Conservation (phyloP, 176 grass and related monocot species). For the Triticum urartu region DNA sequence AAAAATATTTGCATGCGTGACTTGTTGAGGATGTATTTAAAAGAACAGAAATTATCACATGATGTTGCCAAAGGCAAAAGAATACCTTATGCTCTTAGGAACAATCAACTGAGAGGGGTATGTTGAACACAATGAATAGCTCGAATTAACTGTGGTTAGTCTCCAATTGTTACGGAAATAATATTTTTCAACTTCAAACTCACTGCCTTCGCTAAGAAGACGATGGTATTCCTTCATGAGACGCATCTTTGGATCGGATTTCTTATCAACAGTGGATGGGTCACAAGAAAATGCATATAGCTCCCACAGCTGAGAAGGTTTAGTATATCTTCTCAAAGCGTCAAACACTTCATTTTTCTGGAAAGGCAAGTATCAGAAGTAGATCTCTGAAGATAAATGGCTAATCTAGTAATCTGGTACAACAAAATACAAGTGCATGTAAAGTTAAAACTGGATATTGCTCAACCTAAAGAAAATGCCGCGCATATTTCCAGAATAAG, state of each 20-base stretch:
- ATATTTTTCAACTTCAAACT: constrained; percentile 35
- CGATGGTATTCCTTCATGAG: constrained; percentile 77
- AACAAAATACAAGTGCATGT: constrained; percentile 21
- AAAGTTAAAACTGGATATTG: constrained; percentile 9
- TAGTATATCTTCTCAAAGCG: constrained; percentile 66
- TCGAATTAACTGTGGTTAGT: constrained; percentile 71
- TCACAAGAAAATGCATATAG: constrained; percentile 84
- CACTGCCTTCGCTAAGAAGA: constrained; percentile 51
- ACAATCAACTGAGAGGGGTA: constrained; percentile 85
- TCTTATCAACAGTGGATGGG: constrained; percentile 60
- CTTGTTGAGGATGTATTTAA: constrained; percentile 24
- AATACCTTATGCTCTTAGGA: constrained; percentile 82
- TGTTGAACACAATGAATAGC: constrained; percentile 86
- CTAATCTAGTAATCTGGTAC: background rate
- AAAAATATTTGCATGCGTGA: constrained; percentile 20
- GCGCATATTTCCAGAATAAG: background rate
- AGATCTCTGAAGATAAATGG: constrained; percentile 28
- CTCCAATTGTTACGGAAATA: constrained; percentile 67
- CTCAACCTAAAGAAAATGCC: background rate
- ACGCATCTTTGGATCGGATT: constrained; percentile 76
- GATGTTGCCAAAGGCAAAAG: constrained; percentile 13
- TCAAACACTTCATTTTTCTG: constrained; percentile 85
- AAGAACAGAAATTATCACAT: constrained; percentile 23
- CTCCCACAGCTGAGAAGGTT: constrained; percentile 72
- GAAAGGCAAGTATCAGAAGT: constrained; percentile 32